These are phyloP conservation scores for Euphorbia lathyris DNA, from an alignment of 345 rosid species.

Conservation along the genomic window DNA sequence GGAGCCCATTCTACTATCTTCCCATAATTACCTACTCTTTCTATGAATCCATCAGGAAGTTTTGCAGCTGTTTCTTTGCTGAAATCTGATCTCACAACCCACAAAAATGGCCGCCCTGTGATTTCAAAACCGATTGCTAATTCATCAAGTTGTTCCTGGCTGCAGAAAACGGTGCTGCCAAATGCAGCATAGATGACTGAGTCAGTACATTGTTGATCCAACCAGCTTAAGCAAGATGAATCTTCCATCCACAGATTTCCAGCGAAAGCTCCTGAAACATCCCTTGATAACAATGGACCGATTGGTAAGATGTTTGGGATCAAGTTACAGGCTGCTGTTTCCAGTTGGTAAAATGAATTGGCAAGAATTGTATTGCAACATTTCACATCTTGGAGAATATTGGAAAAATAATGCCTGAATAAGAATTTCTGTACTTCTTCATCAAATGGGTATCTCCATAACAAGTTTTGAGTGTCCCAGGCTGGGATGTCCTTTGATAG, in stretches of 20 bases:
- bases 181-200: conserved; percentile 52
- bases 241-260: conserved; percentile 35
- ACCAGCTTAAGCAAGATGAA: conserved; percentile 39
- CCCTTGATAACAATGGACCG: conserved; percentile 29
- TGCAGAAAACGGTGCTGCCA: conserved; percentile 27
- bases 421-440: neutral
- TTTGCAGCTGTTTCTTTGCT: neutral
- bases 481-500: conserved; percentile 21
- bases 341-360: conserved; percentile 33
- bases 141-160: conserved; percentile 34
- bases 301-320: conserved; percentile 26
- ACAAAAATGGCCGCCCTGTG: conserved; percentile 21
- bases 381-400: neutral
- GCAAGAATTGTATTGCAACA: conserved; percentile 19
- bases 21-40: conserved; percentile 8
- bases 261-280: neutral
- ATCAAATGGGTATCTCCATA: conserved; percentile 21
- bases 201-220: conserved; percentile 31
- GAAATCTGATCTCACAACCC: conserved; percentile 12
- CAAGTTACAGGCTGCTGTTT: conserved; percentile 15
- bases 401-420: neutral
- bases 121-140: conserved; percentile 38
- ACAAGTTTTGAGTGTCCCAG: conserved; percentile 10
- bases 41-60: conserved; percentile 24
- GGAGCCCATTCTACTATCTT: conserved; percentile 15